Conservation (phyloP, 2,329 filamentous ascomycete genomes). For the Pseudogymnoascus verrucosus region DNA sequence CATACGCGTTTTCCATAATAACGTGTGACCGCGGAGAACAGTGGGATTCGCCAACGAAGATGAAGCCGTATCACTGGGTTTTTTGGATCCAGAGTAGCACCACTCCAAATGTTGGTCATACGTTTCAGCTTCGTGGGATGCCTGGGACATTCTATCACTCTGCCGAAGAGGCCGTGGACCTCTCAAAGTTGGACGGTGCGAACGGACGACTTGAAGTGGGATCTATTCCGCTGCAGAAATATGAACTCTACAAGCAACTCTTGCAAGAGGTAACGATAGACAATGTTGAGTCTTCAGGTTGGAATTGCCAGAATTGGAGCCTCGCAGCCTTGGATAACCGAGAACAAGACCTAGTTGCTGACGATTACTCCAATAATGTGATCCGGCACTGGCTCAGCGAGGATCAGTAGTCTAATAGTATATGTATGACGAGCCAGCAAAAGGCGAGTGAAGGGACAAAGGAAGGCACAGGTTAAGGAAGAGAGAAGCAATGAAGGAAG, state of each 20-base stretch:
- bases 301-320: slow-evolving; percentile 12
- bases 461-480: neutral
- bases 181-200: neutral
- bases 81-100: slow-evolving; percentile 5
- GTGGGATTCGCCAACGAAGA: neutral
- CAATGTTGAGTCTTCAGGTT: slow-evolving; percentile 8
- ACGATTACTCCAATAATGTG: neutral
- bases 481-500: neutral
- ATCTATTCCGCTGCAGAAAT: neutral
- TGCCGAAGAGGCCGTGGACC: neutral
- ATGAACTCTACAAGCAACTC: neutral
- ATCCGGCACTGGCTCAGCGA: neutral
- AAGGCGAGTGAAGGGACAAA: neutral
- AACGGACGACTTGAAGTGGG: slow-evolving; percentile 10
- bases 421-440: neutral
- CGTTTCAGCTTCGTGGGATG: slow-evolving; percentile 11
- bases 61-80: slow-evolving; percentile 10
- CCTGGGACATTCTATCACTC: slow-evolving; percentile 9
- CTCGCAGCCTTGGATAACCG: neutral
- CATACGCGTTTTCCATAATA: neutral
- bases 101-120: neutral
- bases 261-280: slow-evolving; percentile 1
- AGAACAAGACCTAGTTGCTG: neutral
- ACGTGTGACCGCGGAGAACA: slow-evolving; percentile 6
- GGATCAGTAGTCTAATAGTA: neutral